Conservation (phyloP, 257 asterid species). For the Voacanga thouarsii region DNA sequence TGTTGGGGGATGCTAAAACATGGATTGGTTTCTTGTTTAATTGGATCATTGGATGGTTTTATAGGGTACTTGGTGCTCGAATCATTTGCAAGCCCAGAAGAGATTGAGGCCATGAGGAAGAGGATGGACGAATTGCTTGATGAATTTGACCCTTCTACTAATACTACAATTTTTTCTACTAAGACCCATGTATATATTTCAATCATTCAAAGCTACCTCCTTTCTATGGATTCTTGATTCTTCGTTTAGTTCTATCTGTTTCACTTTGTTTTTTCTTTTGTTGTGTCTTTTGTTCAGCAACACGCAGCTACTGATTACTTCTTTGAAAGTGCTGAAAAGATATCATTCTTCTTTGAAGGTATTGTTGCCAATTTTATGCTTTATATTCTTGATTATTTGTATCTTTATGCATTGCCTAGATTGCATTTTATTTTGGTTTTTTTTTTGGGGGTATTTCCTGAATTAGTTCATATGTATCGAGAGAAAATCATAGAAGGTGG, state of each 20-base stretch:
- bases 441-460: neutral
- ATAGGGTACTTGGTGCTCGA: slow-evolving; percentile 77
- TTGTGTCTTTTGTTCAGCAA: slow-evolving; percentile 44
- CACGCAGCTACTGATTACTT: slow-evolving; percentile 68
- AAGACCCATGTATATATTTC: slow-evolving; percentile 64
- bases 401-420: neutral
- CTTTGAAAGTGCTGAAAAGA: slow-evolving; percentile 87
- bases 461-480: neutral
- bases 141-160: slow-evolving; percentile 58
- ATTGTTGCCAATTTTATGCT: neutral
- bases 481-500: neutral
- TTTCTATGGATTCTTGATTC: neutral
- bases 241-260: neutral
- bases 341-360: slow-evolving; percentile 98
- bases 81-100: slow-evolving; percentile 64
- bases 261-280: neutral
- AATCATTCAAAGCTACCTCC: neutral
- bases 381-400: neutral
- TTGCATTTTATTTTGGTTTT: neutral
- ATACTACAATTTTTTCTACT: slow-evolving; percentile 78
- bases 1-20: neutral
- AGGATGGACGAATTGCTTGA: slow-evolving; percentile 69
- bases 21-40: neutral
- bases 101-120: slow-evolving; percentile 54
- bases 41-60: neutral